A percentile compares a stretch with the other conserved stretches of the same genome.
phyloP scores from a whole-genome alignment of 208 protist species.

The Trypanosoma brucei region DNA sequence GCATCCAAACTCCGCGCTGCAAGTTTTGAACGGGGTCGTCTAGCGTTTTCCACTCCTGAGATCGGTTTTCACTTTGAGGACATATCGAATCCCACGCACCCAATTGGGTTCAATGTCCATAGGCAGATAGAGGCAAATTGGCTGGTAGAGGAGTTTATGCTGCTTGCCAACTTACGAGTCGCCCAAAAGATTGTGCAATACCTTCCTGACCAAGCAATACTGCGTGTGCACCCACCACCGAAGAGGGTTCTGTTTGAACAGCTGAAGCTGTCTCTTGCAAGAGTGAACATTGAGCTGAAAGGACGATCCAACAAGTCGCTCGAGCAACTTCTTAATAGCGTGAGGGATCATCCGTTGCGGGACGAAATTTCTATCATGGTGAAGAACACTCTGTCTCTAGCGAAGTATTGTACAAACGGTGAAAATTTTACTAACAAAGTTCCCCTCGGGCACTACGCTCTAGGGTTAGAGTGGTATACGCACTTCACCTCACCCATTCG shows the following conservation, averaged over 20 bases:
- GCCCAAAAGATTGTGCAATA: constrained; percentile 85
- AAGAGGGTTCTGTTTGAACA: constrained; percentile 27
- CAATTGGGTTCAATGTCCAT: constrained; percentile 47
- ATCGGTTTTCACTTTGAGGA: constrained; percentile 59
- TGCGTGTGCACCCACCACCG: constrained; percentile 80
- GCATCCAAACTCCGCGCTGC: constrained; percentile 44
- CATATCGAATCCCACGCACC: constrained; percentile 29
- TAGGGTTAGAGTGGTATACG: constrained; percentile 87
- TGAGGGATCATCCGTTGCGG: constrained; percentile 5
- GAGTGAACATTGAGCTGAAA: constrained; percentile 29
- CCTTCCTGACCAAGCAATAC: constrained; percentile 70
- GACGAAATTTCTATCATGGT: constrained; percentile 21
- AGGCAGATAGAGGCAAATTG: constrained; percentile 75
- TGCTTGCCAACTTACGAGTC: constrained; percentile 84
- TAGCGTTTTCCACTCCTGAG: constrained; percentile 51
- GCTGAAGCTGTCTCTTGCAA: constrained; percentile 25
- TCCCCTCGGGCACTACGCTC: constrained; percentile 80
- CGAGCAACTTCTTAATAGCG: constrained; percentile 33
- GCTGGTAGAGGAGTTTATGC: constrained; percentile 93
- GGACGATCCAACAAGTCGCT: constrained; percentile 14
- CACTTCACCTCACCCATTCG: constrained; percentile 95
- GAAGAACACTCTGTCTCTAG: constrained; percentile 66
- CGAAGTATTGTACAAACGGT: constrained; percentile 80
- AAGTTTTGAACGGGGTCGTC: constrained; percentile 47
- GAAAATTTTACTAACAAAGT: constrained; percentile 15